These are phyloP conservation scores for Ceratocystis variospora DNA, from an alignment of 2,329 filamentous ascomycete genomes.

Conservation along the genomic window DNA sequence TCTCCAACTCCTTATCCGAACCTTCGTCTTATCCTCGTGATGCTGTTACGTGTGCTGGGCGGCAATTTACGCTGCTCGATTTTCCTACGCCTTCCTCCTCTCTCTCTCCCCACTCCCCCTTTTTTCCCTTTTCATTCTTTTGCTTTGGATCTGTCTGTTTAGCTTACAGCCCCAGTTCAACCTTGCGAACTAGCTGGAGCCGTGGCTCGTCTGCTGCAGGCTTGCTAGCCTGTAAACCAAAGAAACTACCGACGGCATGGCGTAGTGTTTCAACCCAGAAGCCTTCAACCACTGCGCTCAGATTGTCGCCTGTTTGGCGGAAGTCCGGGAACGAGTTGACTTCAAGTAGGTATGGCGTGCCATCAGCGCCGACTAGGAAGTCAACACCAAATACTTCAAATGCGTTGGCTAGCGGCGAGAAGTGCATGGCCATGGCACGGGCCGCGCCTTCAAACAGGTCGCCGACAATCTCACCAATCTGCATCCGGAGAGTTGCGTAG, in stretches of 20 bases:
- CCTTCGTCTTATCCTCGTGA: neutral
- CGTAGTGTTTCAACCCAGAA: conserved; percentile 65
- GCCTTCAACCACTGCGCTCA: conserved; percentile 57
- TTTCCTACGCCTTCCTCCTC: neutral
- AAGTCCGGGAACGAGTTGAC: conserved; percentile 97
- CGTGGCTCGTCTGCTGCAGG: conserved; percentile 23
- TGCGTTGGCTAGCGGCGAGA: conserved; percentile 73
- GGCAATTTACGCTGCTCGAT: neutral
- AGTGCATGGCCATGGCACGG: conserved; percentile 71
- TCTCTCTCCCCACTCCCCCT: neutral
- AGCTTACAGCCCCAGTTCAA: conserved; percentile 37
- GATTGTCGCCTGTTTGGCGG: conserved; percentile 65
- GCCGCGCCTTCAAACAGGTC: conserved; percentile 81
- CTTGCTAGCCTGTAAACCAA: conserved; percentile 30
- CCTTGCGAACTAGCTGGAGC: conserved; percentile 39
- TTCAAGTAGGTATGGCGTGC: conserved; percentile 65
- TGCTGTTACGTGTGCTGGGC: neutral
- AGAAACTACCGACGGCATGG: conserved; percentile 54
- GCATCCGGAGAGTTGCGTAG: conserved; percentile 51
- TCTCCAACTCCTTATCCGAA: too few relatives aligned
- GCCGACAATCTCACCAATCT: conserved; percentile 60
- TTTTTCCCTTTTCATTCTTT: neutral
- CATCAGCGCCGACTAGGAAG: conserved; percentile 60
- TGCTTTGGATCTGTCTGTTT: conserved; percentile 17
- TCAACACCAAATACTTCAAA: conserved; percentile 91